Evolutionary conservation across 192 early-diverging fungal species (phyloP).

Genomic region (Anaeromyces robustus): DNA sequence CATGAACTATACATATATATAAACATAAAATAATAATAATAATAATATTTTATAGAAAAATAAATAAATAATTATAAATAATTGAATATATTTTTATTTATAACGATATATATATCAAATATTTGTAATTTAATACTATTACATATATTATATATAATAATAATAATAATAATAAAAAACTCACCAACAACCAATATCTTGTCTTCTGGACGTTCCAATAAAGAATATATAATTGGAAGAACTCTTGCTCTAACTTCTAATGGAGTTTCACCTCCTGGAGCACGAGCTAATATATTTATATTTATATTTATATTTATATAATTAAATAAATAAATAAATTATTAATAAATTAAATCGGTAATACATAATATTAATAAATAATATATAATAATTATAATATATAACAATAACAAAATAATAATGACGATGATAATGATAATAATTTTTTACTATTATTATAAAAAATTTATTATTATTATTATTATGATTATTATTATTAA

Average conservation of each 20-base stretch:
- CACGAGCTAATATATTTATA: neutral
- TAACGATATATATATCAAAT: too few relatives aligned
- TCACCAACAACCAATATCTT: constrained; percentile 14
- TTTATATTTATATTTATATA: neutral
- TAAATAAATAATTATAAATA: too few relatives aligned
- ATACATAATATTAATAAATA: too few relatives aligned
- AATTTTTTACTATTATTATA: too few relatives aligned
- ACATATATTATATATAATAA: neutral
- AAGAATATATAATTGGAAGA: constrained; percentile 20
- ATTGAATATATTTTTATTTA: too few relatives aligned
- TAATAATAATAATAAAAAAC: neutral
- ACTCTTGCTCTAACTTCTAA: constrained; percentile 20
- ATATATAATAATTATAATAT: too few relatives aligned
- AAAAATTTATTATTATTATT: too few relatives aligned
- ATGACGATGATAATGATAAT: too few relatives aligned
- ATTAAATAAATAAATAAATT: neutral
- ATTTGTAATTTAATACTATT: neutral
- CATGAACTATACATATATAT: constrained; percentile 19
- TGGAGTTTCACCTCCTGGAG: constrained; percentile 25
- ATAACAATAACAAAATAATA: too few relatives aligned
- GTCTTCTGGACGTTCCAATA: constrained; percentile 14
- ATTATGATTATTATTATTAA: neutral
- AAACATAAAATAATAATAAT: too few relatives aligned
- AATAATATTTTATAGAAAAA: neutral
- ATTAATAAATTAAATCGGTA: too few relatives aligned